These are phyloP conservation scores for Nothopassalora personata DNA, from an alignment of 2,329 filamentous ascomycete genomes.

Conservation along the genomic window DNA sequence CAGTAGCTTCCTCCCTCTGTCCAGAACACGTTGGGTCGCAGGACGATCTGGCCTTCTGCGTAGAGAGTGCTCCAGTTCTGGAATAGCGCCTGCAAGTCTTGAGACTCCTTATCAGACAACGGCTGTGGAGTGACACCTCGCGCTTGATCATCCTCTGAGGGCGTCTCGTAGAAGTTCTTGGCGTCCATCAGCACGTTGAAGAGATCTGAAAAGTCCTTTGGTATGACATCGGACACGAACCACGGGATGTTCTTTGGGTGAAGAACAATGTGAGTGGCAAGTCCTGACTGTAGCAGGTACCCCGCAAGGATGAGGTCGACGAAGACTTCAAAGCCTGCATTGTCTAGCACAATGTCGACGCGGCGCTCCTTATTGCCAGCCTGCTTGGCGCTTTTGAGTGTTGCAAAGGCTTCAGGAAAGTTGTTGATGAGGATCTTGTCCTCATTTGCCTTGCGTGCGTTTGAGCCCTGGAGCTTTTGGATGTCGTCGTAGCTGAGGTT, in stretches of 20 bases:
- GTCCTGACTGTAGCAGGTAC: conserved; percentile 75
- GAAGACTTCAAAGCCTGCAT: conserved; percentile 94
- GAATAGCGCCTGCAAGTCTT: conserved; percentile 71
- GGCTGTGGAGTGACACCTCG: conserved; percentile 53
- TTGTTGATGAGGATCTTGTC: conserved; percentile 91
- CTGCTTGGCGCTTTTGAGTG: conserved; percentile 60
- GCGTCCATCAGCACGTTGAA: conserved; percentile 75
- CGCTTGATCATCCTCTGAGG: conserved; percentile 59
- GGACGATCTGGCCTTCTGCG: conserved; percentile 72
- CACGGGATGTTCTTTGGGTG: conserved; percentile 94
- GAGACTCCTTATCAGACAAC: conserved; percentile 62
- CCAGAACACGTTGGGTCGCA: conserved; percentile 88
- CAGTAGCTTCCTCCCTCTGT: conserved; percentile 83
- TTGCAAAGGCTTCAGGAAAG: conserved; percentile 64
- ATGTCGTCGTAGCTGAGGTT: conserved; percentile 92
- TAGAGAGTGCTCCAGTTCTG: conserved; percentile 74
- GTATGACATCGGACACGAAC: conserved; percentile 95
- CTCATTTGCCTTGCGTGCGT: conserved; percentile 79
- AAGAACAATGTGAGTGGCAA: conserved; percentile 81
- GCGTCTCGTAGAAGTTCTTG: conserved; percentile 69
- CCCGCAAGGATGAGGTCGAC: conserved; percentile 90
- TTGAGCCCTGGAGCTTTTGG: conserved; percentile 86
- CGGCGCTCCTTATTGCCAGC: conserved; percentile 61
- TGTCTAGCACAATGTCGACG: conserved; percentile 93
- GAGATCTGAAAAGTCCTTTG: conserved; percentile 76